Percentiles rank a stretch among this genome's conserved stretches.
Conservation (phyloP, 176 grass and related monocot genomes). For the Musa acuminata region DNA sequence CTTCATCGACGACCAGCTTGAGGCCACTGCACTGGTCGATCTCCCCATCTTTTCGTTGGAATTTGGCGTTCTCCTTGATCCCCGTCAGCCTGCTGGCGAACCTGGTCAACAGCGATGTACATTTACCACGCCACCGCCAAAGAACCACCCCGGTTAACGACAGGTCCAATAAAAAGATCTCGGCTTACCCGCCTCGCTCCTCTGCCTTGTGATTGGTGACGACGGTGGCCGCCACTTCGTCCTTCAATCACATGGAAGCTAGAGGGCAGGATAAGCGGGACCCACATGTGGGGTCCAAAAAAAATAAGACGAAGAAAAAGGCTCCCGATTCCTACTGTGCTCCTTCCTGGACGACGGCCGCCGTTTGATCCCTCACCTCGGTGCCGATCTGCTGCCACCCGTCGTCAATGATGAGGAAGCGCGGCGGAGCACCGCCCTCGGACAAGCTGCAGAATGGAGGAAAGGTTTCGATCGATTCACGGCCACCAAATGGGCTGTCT, state of each 20-base stretch:
- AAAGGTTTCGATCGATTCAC: no score
- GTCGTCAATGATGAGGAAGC: slow-evolving; percentile 80
- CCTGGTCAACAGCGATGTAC: slow-evolving; percentile 1
- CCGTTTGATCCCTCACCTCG: slow-evolving; percentile 20
- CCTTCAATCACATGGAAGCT: no score
- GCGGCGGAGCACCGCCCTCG: slow-evolving; percentile 48
- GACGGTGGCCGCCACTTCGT: no score
- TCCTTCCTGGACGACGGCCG: slow-evolving; percentile 53
- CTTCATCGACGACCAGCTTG: slow-evolving; percentile 40
- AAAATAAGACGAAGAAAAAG: neutral
- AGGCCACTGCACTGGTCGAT: slow-evolving; percentile 28
- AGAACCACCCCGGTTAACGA: no score
- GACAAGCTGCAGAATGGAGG: slow-evolving; percentile 30
- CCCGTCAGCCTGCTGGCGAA: slow-evolving; percentile 69
- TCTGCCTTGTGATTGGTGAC: no score
- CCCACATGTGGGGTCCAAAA: no score
- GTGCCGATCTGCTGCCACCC: slow-evolving; percentile 77
- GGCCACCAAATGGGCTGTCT: no score
- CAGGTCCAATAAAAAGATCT: no score
- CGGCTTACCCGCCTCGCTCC: no score
- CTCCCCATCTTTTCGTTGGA: slow-evolving; percentile 25
- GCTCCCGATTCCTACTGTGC: slow-evolving; percentile 38
- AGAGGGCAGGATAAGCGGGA: no score
- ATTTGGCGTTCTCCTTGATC: slow-evolving; percentile 86
- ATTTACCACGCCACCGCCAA: no score